These are phyloP conservation scores for Naganishia kalamii DNA, from an alignment of 768 basidiomycete species.

Conservation along the genomic window DNA sequence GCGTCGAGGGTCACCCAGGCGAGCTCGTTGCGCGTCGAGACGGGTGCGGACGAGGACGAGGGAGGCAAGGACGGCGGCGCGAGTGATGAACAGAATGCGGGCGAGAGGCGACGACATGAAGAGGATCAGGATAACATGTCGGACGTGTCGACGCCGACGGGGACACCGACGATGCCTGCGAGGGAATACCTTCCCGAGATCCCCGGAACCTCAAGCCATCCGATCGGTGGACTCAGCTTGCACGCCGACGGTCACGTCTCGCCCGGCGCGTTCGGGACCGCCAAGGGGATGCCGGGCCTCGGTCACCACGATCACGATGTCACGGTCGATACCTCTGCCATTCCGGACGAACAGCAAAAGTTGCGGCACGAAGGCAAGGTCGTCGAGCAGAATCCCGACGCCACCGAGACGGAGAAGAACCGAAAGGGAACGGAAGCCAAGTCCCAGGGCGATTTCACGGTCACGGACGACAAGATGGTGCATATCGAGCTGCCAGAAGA, in stretches of 20 bases:
- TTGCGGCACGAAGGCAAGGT: neutral
- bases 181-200: constrained; percentile 1
- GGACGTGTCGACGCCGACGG: constrained; percentile 4
- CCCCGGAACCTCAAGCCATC: neutral
- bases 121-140: constrained; percentile 13
- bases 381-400: neutral
- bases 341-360: neutral
- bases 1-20: neutral
- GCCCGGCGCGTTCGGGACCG: neutral
- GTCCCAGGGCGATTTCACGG: neutral
- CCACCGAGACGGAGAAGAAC: neutral
- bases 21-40: constrained; percentile 2
- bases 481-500: constrained; percentile 3
- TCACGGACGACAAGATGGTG: neutral
- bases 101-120: neutral
- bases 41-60: neutral
- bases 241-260: neutral
- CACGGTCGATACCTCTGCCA: neutral
- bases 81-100: neutral
- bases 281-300: neutral
- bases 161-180: neutral
- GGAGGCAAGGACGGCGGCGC: neutral
- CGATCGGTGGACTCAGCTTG: neutral
- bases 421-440: neutral
- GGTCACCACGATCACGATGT: neutral